Base-by-base conservation (phyloP, 495 filamentous ascomycete genomes). In the Penicillium bovifimosum region DNA sequence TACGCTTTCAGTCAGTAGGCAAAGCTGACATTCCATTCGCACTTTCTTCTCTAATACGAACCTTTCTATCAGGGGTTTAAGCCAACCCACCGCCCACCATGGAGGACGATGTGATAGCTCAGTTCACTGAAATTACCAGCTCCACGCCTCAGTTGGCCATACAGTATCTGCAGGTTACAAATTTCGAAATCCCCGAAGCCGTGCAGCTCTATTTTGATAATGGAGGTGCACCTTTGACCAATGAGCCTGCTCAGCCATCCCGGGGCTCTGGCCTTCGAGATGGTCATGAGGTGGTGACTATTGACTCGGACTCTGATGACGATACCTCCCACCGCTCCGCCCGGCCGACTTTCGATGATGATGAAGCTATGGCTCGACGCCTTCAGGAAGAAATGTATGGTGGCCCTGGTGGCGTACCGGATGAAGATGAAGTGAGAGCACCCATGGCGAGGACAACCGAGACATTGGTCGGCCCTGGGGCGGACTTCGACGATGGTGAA, bases 371-470 rank as follows among this genome's bases (percentile, higher is more conserved):
- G 81, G 93, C 93, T 6, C 81, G 88, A 58, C 81, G 88, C 36
- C 64, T 98, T 39, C 95, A 97, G 61, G 88, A 97, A 61, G 90
- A 98, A 69, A 75, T 96, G 62, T 97, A 96, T 62, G 71, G 77
- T 47, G 79, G 71, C 47, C 34, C 67, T 16, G 71, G 79, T 56
- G 61, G 72, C 31, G 57, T 66, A 9, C 52, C 52, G 49, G 74
- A 76, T 61, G 78, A 76, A 14, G 84, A 88, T 54, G 85, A 75
- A 11, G 86, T 97, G 33, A 79, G 93, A 59, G 93, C 95, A 34
- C 93, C 93, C 26, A 91, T 98, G 71, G 89, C 85, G 34, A 83
- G 90, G 52, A 95, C 86, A 13, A 93, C 87, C 16, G 95, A 97
- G 70, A 96, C 88, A 0, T 79, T 98, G 35, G 85, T 96, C 28